Evolutionary conservation across 352 stramenopile species (phyloP).

Genomic region (Blastocystis sp.): DNA sequence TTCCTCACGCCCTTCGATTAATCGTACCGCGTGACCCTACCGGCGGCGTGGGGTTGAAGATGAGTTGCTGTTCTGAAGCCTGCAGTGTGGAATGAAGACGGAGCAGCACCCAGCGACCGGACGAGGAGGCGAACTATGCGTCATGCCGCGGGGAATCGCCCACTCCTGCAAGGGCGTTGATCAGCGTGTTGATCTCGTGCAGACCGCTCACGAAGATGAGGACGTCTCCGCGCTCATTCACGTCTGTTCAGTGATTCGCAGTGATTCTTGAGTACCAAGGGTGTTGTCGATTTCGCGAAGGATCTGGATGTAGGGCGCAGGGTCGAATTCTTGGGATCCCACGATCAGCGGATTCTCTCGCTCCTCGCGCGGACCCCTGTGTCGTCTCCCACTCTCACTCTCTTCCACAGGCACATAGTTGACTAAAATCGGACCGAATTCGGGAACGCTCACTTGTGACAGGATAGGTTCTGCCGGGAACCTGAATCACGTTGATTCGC

Average conservation of each 20-base stretch:
- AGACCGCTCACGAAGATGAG: conserved; percentile 57
- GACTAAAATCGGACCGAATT: not conserved
- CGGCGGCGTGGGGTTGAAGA: conserved; percentile 81
- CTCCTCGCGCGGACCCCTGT: conserved; percentile 25
- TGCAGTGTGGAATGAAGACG: conserved; percentile 92
- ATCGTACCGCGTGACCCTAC: conserved; percentile 51
- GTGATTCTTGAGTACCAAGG: not conserved
- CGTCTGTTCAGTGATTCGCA: not conserved
- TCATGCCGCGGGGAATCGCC: not conserved
- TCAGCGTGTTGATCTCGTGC: conserved; percentile 52
- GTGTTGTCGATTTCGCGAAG: conserved; percentile 41
- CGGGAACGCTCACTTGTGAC: conserved; percentile 1
- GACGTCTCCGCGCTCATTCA: conserved; percentile 59
- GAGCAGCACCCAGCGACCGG: conserved; percentile 71
- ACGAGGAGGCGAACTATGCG: conserved; percentile 37
- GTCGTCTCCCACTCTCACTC: not conserved
- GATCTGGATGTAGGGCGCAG: conserved; percentile 38
- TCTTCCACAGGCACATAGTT: conserved; percentile 35
- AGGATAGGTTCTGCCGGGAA: conserved; percentile 52
- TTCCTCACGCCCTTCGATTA: conserved; percentile 45
- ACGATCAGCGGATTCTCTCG: conserved; percentile 11
- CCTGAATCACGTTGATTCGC: not conserved
- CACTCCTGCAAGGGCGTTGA: conserved; percentile 31
- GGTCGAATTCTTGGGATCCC: conserved; percentile 27
- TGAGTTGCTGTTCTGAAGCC: conserved; percentile 86